Percentiles rank a stretch among this genome's conserved stretches.
Evolutionary conservation across 176 grass and related monocot species (phyloP).

Genomic region (Aegilops speltoides): DNA sequence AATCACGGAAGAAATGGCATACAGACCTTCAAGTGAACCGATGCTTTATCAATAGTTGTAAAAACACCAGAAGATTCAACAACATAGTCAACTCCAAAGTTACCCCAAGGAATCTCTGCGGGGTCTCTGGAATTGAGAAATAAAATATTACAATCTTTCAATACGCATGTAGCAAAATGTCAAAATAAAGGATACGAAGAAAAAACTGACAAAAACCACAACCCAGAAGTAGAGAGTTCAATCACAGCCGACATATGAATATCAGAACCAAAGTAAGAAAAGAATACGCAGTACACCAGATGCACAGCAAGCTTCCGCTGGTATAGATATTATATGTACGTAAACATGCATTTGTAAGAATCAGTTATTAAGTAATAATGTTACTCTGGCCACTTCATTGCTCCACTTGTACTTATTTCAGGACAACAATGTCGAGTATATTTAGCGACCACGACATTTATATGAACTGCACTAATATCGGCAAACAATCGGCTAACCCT

Average conservation of each 20-base stretch:
- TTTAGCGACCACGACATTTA: not conserved
- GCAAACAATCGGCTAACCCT: slow-evolving; percentile 2
- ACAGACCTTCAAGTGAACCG: slow-evolving; percentile 84
- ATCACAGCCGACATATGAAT: not conserved
- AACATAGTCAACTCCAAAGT: slow-evolving; percentile 86
- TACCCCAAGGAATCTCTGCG: slow-evolving; percentile 80
- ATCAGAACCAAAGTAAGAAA: not conserved
- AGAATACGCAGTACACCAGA: not conserved
- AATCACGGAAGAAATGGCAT: not conserved
- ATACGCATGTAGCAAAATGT: not conserved
- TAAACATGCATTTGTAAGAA: not conserved
- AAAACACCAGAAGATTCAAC: slow-evolving; percentile 99
- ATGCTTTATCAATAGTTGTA: slow-evolving; percentile 78
- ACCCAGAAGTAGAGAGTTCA: slow-evolving; percentile 9
- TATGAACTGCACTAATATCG: not conserved
- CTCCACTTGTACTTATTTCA: not conserved
- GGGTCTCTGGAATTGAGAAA: slow-evolving; percentile 69
- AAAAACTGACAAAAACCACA: not conserved
- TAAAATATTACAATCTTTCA: not conserved
- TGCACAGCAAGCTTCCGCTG: not conserved
- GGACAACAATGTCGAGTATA: not conserved
- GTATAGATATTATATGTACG: not conserved
- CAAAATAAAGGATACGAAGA: not conserved
- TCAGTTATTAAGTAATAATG: not conserved
- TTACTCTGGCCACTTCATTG: not conserved